Base-by-base conservation (phyloP, 345 rosid genomes). In the Gossypioides kirkii region DNA sequence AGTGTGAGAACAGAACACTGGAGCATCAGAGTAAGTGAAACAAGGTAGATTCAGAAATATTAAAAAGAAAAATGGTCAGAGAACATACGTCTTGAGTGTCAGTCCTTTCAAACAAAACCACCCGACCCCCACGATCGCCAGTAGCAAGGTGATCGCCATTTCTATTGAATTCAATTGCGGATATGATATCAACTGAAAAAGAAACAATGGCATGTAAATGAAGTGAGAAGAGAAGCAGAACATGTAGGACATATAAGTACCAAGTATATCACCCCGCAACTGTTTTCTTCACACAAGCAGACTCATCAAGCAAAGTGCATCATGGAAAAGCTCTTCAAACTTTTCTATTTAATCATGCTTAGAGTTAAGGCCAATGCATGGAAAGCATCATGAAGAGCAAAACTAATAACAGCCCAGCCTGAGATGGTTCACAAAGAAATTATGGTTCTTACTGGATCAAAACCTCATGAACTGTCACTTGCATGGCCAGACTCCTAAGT, bases 121-220 rank as follows among this genome's bases (percentile, higher is more conserved):
- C 99, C 23, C 99, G 90, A 18, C 99, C 99, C 49, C 99, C 99
- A 77, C 99, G 92, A 80, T 95, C 99, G 75, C 99, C 99, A 56
- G 99, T 95, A 62, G 97, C 97, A 70, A 95, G 99, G 86, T 95
- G 99, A 78, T 95, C 90, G 9, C 99, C 99, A 74, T 78, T 85
- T 88, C 84, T 92, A 84, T 95, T 98, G 79, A 95, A 95, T 81
- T 95, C 99, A 77, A 95, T 95, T 11, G 99, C 98, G 3, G 99
- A 95, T 82, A 95, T 95, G 68, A 95, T 92, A 84, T 95, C 99
- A 84, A 95, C 99, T 95, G 92, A 80, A 67, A 45, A 79, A 76
- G 60, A 81, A 78, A 75, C 54, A 79, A 16, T 5, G 1, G 5
- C 65, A 16, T 61, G 66, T 32, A 61, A 61, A 61, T 36, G 23